Conservation (phyloP, 768 basidiomycete genomes). For the Kwoniella sp. region DNA sequence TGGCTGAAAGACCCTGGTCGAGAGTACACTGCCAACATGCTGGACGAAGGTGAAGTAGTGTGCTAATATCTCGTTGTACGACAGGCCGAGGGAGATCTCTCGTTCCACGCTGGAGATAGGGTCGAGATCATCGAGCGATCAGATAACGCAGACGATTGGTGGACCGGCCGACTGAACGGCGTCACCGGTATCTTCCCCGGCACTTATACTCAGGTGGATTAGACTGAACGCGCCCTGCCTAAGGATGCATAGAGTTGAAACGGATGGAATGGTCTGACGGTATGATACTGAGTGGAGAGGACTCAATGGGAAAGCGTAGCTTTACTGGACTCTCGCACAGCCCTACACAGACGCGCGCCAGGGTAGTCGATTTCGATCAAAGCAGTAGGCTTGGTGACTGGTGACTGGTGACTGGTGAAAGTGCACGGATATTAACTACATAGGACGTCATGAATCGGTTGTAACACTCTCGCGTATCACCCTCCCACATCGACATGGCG, state of each 20-base stretch:
- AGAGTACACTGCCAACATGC: too few species aligned
- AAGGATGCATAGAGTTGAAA: slow-evolving; percentile 8
- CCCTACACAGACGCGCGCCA: too few species aligned
- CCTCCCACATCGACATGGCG: too few species aligned
- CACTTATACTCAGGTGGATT: slow-evolving; percentile 54
- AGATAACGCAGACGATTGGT: slow-evolving; percentile 85
- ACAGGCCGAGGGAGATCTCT: slow-evolving; percentile 82
- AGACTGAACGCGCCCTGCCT: too few species aligned
- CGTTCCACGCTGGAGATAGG: slow-evolving; percentile 73
- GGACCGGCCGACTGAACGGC: slow-evolving; percentile 70
- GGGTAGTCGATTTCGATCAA: too few species aligned
- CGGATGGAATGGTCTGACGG: background rate
- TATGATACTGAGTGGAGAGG: background rate
- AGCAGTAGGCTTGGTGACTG: too few species aligned
- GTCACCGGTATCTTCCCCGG: slow-evolving; percentile 75
- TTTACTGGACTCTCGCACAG: too few species aligned
- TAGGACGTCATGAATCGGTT: background rate
- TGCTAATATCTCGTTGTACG: background rate
- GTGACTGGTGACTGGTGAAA: too few species aligned
- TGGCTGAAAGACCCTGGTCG: too few species aligned
- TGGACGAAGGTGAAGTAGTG: too few species aligned
- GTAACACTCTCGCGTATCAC: background rate
- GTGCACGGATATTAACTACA: too few species aligned
- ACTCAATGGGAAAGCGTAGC: background rate
- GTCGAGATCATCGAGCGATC: slow-evolving; percentile 69